A percentile compares a stretch with the other conserved stretches of the same genome.
Evolutionary conservation across 1,284 basidiomycete genomes (phyloP).

Genomic region (Entoloma clypeatum): DNA sequence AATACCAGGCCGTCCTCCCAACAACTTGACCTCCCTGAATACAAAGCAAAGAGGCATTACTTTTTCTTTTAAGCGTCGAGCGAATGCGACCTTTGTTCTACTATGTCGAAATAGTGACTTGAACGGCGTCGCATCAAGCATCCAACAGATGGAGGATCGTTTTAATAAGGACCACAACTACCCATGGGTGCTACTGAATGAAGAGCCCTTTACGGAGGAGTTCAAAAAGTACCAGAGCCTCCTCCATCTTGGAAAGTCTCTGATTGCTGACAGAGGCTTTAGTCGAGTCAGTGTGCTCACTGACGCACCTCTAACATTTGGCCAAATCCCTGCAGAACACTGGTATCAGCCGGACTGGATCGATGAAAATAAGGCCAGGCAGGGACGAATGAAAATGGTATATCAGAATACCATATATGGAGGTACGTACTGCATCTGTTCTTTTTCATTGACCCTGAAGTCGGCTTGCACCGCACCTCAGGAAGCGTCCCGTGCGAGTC

Average conservation of each 20-base stretch:
- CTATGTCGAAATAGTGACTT: conserved; percentile 42
- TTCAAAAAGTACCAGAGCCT: conserved; percentile 58
- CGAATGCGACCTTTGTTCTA: conserved; percentile 44
- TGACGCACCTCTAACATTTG: conserved; percentile 59
- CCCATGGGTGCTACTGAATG: conserved; percentile 73
- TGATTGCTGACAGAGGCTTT: conserved; percentile 4
- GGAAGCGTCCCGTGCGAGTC: conserved; percentile 53
- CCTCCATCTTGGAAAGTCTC: background rate
- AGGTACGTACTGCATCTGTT: conserved; percentile 20
- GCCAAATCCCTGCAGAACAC: conserved; percentile 64
- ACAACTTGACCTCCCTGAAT: conserved; percentile 1
- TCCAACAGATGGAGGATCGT: conserved; percentile 48
- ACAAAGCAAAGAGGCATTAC: conserved; percentile 5
- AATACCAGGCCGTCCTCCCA: background rate
- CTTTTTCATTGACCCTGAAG: background rate
- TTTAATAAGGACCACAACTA: conserved; percentile 67
- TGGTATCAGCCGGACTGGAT: conserved; percentile 86
- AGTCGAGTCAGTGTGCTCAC: conserved; percentile 58
- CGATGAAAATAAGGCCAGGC: conserved; percentile 65
- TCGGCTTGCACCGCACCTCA: conserved; percentile 18
- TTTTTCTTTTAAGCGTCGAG: conserved; percentile 23
- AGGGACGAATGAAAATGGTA: conserved; percentile 57
- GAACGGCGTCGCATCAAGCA: conserved; percentile 32
- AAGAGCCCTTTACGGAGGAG: conserved; percentile 63
- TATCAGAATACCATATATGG: conserved; percentile 51